A percentile compares a stretch with the other conserved stretches of the same genome.
Evolutionary conservation across 495 filamentous ascomycete genomes (phyloP).

Genomic region (Penicillium egyptiacum): DNA sequence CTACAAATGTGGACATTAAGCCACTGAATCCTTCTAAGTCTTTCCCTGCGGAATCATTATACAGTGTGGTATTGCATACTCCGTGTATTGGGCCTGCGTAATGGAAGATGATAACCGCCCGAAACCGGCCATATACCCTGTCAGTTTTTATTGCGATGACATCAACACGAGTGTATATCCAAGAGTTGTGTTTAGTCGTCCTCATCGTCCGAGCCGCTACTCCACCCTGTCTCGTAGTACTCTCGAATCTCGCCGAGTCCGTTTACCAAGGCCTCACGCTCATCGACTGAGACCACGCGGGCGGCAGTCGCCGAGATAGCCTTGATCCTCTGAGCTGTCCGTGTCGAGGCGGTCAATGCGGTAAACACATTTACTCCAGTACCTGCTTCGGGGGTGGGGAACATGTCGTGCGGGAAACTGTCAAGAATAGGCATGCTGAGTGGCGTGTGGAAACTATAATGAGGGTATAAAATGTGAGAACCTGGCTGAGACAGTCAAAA

Average conservation of each 20-base stretch:
- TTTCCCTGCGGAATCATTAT: neutral
- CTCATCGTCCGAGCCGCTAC: slow-evolving; percentile 77
- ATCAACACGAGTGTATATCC: neutral
- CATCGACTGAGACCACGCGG: slow-evolving; percentile 64
- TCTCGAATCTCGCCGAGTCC: slow-evolving; percentile 84
- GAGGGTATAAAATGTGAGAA: slow-evolving; percentile 1
- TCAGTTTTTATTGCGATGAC: slow-evolving; percentile 11
- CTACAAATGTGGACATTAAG: neutral
- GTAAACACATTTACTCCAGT: slow-evolving; percentile 57
- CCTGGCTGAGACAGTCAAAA: slow-evolving; percentile 9
- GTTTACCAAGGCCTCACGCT: slow-evolving; percentile 78
- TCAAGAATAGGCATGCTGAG: slow-evolving; percentile 76
- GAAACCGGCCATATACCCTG: slow-evolving; percentile 4
- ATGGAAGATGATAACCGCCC: neutral
- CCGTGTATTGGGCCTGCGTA: neutral
- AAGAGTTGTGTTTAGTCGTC: slow-evolving; percentile 55
- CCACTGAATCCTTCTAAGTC: neutral
- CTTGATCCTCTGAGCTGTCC: slow-evolving; percentile 68
- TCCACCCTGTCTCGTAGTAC: slow-evolving; percentile 87
- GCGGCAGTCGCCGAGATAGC: slow-evolving; percentile 59
- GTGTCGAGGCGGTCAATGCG: slow-evolving; percentile 71
- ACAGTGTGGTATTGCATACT: neutral
- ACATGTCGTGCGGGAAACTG: slow-evolving; percentile 75
- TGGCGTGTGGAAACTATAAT: slow-evolving; percentile 52
- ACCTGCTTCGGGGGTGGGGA: slow-evolving; percentile 36